Percentiles rank a stretch among this genome's conserved stretches.
Evolutionary conservation across 768 basidiomycete species (phyloP).

Genomic region (Mycena chlorophos): DNA sequence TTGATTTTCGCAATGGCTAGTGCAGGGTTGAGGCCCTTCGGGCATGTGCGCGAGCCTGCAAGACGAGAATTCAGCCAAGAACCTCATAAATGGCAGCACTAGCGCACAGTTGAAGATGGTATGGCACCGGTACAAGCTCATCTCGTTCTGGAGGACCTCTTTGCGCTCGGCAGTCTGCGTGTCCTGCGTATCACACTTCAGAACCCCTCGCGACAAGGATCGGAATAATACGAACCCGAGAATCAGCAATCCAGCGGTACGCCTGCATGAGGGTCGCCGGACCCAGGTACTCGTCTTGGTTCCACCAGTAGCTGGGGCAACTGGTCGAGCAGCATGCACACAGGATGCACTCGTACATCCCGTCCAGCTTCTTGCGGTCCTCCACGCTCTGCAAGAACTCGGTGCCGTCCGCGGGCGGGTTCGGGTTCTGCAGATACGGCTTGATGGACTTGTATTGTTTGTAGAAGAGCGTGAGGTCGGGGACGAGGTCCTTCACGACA

Average conservation of each 20-base stretch:
- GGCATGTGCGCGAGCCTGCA: conserved; percentile 88
- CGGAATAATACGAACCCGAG: conserved; percentile 57
- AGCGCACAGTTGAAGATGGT: conserved; percentile 95
- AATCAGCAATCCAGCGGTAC: conserved; percentile 98
- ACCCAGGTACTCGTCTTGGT: conserved; percentile 97
- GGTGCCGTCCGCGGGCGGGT: conserved; percentile 63
- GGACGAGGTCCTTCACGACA: conserved; percentile 97
- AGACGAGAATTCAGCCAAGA: not conserved
- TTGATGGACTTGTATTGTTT: conserved; percentile 99
- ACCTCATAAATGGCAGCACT: conserved; percentile 5
- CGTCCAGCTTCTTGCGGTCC: conserved; percentile 93
- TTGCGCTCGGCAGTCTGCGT: conserved; percentile 74
- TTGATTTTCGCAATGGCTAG: conserved; percentile 93
- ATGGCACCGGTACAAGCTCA: conserved; percentile 97
- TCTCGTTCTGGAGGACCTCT: conserved; percentile 91
- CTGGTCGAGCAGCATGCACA: conserved; percentile 98
- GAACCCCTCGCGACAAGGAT: conserved; percentile 1
- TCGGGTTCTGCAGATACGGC: conserved; percentile 93
- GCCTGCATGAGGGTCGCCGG: conserved; percentile 97
- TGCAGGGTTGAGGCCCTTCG: conserved; percentile 94
- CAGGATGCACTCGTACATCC: conserved; percentile 96
- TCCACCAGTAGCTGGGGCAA: conserved; percentile 99
- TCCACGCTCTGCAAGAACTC: conserved; percentile 90
- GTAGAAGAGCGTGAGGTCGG: conserved; percentile 89
- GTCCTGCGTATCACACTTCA: conserved; percentile 50